Percentiles rank a stretch among this genome's conserved stretches.
Evolutionary conservation across 345 rosid species (phyloP).

Genomic region (Leavenworthia alabamica): DNA sequence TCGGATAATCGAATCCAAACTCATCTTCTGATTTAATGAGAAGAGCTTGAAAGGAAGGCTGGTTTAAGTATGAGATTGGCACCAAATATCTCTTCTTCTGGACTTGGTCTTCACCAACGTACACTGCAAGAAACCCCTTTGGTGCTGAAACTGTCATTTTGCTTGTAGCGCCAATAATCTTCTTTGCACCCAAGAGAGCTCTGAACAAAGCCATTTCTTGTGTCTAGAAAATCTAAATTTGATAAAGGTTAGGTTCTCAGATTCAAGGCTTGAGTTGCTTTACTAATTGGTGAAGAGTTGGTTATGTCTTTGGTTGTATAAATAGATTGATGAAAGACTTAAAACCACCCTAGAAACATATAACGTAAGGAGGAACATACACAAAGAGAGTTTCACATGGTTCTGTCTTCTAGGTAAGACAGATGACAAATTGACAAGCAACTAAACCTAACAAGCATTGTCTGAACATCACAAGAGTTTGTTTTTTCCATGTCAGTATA

Average conservation of each 20-base stretch:
- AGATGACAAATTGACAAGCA: background rate
- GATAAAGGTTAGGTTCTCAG: background rate
- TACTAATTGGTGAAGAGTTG: background rate
- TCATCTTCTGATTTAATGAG: conserved; percentile 41
- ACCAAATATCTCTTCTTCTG: conserved; percentile 37
- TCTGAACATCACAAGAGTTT: background rate
- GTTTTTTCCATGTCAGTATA: background rate
- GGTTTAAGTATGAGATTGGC: conserved; percentile 37
- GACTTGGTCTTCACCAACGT: conserved; percentile 36
- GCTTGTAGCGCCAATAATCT: conserved; percentile 2
- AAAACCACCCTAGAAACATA: background rate
- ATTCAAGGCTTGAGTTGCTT: background rate
- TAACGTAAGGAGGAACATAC: background rate
- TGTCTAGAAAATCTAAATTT: background rate
- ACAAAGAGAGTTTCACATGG: conserved; percentile 8
- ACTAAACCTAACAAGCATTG: background rate
- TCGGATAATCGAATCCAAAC: conserved; percentile 41
- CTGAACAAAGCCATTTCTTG: conserved; percentile 15
- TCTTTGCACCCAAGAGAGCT: conserved; percentile 9
- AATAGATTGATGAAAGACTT: background rate
- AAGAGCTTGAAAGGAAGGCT: conserved; percentile 37
- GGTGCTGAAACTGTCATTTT: background rate
- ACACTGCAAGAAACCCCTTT: conserved; percentile 36
- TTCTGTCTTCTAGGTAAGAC: conserved; percentile 5
- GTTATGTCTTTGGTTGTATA: conserved; percentile 2